phyloP scores from a whole-genome alignment of 768 basidiomycete species.

The Suillus luteus region DNA sequence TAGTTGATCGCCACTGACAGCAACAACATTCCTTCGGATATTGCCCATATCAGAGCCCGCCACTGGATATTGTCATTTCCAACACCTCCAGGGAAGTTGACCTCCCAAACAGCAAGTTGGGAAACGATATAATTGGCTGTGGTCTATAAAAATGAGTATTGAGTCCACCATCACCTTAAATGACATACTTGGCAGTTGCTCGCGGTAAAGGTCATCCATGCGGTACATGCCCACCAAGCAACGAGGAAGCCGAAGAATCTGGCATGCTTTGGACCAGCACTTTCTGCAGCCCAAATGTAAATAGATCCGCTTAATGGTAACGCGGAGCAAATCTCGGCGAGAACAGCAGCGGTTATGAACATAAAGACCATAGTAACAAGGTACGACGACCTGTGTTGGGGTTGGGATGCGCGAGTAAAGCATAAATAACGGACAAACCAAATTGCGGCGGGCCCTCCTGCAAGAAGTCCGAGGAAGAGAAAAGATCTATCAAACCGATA shows the following conservation, averaged over 20 bases:
- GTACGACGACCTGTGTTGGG: conserved; percentile 73
- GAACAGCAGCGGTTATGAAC: conserved; percentile 82
- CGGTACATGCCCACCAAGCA: conserved; percentile 92
- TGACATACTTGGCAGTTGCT: conserved; percentile 77
- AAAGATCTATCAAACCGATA: conserved; percentile 50
- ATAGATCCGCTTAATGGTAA: conserved; percentile 88
- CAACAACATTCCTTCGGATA: conserved; percentile 73
- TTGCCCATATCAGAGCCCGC: conserved; percentile 82
- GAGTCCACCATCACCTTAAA: neutral
- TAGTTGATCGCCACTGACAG: conserved; percentile 83
- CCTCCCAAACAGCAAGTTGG: conserved; percentile 75
- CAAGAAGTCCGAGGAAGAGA: conserved; percentile 78
- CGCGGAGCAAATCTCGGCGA: conserved; percentile 91
- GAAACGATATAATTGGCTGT: conserved; percentile 91
- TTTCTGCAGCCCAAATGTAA: conserved; percentile 94
- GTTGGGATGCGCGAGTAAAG: neutral
- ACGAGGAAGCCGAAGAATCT: conserved; percentile 88
- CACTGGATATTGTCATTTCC: conserved; percentile 75
- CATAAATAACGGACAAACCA: conserved; percentile 48
- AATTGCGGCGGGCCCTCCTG: conserved; percentile 86
- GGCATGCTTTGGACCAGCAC: conserved; percentile 84
- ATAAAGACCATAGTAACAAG: conserved; percentile 82
- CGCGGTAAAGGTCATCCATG: conserved; percentile 95
- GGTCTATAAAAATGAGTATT: conserved; percentile 46
- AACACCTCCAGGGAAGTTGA: conserved; percentile 82